phyloP scores from a whole-genome alignment of 139 green algal species.

The Zygnema circumcarinatum region DNA sequence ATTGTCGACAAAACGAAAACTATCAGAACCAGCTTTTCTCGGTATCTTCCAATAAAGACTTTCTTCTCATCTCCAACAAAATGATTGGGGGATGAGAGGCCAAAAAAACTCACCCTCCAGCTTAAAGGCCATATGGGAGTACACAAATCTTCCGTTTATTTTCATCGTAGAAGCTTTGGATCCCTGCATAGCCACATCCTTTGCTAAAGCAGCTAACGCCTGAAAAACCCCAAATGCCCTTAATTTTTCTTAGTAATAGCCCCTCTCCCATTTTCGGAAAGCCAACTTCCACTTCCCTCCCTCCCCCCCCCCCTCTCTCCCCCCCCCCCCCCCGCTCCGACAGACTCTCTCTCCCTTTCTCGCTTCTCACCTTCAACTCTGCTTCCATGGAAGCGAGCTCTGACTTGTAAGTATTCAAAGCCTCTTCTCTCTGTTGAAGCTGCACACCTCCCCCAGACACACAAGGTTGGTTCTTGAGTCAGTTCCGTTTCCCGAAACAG shows the following conservation, averaged over 20 bases:
- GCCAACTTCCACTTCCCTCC: not conserved
- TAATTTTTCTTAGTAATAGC: not conserved
- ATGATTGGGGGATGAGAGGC: too few relatives aligned
- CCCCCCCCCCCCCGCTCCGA: not conserved
- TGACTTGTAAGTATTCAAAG: constrained; percentile 33
- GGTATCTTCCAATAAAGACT: too few relatives aligned
- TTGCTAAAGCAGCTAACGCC: constrained; percentile 27
- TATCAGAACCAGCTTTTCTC: too few relatives aligned
- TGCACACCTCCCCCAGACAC: not conserved
- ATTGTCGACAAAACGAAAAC: too few relatives aligned
- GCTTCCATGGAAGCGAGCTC: constrained; percentile 9
- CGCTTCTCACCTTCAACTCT: constrained; percentile 29
- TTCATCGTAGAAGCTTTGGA: constrained; percentile 49
- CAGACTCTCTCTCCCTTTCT: not conserved
- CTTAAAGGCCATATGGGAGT: constrained; percentile 27
- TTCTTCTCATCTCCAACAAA: too few relatives aligned
- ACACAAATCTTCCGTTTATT: constrained; percentile 59
- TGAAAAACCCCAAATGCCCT: constrained; percentile 41
- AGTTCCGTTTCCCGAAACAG: too few relatives aligned
- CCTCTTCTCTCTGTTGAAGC: constrained; percentile 26
- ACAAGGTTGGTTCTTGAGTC: too few relatives aligned
- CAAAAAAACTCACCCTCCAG: constrained; percentile 26
- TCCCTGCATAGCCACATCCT: constrained; percentile 35
- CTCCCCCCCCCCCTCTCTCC: not conserved
- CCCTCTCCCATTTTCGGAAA: constrained; percentile 8